Evolutionary conservation across 257 asterid genomes (phyloP).

Genomic region (Ophiorrhiza pumila): DNA sequence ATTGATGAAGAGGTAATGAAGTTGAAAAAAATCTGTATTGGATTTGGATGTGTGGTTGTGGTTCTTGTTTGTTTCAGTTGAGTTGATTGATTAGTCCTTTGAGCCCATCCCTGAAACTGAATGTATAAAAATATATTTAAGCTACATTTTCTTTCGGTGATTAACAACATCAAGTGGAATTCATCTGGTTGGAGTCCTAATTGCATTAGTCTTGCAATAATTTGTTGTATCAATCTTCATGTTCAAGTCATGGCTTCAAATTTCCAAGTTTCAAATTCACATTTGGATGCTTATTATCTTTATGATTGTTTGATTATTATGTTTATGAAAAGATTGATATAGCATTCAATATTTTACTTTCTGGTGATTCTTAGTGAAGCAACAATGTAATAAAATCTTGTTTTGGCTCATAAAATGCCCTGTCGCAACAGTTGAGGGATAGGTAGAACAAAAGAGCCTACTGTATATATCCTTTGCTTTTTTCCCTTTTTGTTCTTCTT

Average conservation of each 20-base stretch:
- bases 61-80: neutral
- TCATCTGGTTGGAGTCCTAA: neutral
- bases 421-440: neutral
- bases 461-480: neutral
- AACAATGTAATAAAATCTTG: neutral
- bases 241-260: neutral
- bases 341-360: neutral
- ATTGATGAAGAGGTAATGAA: neutral
- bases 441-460: neutral
- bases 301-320: neutral
- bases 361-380: neutral
- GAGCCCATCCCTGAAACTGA: too few relatives aligned
- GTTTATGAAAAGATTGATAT: neutral
- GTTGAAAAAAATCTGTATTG: neutral
- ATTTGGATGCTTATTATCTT: too few relatives aligned
- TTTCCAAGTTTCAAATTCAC: too few relatives aligned
- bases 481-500: neutral
- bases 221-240: neutral
- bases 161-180: neutral
- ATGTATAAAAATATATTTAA: neutral
- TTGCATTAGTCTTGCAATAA: neutral
- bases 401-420: neutral
- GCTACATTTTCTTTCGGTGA: neutral
- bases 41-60: neutral
- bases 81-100: neutral